Base-by-base conservation (phyloP, 345 rosid genomes). In the Cochlearia excelsa region DNA sequence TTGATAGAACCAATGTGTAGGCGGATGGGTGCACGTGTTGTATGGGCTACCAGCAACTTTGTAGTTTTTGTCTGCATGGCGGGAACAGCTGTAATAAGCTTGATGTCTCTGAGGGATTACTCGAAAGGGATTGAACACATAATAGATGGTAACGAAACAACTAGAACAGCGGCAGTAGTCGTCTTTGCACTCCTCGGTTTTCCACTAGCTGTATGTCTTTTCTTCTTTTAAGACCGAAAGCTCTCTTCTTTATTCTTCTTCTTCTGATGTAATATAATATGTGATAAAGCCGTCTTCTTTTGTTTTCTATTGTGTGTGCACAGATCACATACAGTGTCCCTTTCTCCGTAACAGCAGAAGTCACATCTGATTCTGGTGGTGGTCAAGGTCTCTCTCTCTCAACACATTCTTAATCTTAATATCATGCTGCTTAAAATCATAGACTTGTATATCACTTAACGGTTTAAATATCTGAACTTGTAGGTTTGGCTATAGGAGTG, bases 241-340 rank as follows among this genome's bases (percentile, higher is more conserved):
- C 31, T 49, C 8, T 52, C n/a, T n/a, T n/a, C n/a, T n/a, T n/a
- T n/a, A n/a, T 26, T 48, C 1, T 8, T 28, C 43, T 57, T 67
- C 7, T 28, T 35, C 55, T 67, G 9, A 49, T 50, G 45, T 63
- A 46, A 52, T 7, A n/a, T 45, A 26, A 44, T 63, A 28, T 39
- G 1, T 37, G 40, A 1, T 3, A 61, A 31, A 56, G 26, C 37
- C 42, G 28, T 46, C 31, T 31, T 7, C 9, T 57, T 8, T 4
- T 10, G 33, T 11, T 8, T 67, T 27, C 53, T 38, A 1, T 1
- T 5, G 4, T 35, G 39, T n/a, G n/a, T n/a, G 39, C 74, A 83
- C 82, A 93, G 97, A 87, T 93, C 65, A 89, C 90, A 30, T 89
- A 82, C 56, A 89, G 95, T 61, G 97, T 93, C 40, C 97, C 97